phyloP scores from a whole-genome alignment of 2,329 filamentous ascomycete genomes.

The Cladophialophora yegresii region DNA sequence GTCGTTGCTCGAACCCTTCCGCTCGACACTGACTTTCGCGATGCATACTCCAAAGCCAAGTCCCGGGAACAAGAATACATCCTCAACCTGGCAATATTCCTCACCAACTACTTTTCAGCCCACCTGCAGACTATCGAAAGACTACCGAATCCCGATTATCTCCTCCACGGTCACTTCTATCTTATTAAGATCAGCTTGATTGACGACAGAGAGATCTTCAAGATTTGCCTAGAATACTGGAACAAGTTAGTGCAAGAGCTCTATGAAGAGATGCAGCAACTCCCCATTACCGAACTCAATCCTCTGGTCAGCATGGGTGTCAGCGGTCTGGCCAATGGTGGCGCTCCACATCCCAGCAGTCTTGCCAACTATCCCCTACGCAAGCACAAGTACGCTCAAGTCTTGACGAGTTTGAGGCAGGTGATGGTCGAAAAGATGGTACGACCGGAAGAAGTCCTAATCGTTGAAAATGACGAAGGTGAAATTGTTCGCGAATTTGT shows the following conservation, averaged over 20 bases:
- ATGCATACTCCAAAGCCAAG: constrained; percentile 88
- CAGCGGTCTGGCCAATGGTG: constrained; percentile 70
- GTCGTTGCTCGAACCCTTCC: constrained; percentile 94
- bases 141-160: constrained; percentile 89
- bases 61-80: constrained; percentile 95
- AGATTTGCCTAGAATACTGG: constrained; percentile 99
- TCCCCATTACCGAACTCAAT: constrained; percentile 90
- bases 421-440: constrained; percentile 99
- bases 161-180: constrained; percentile 96
- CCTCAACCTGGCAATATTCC: constrained; percentile 90
- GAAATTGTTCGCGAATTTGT: constrained; percentile 99
- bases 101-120: constrained; percentile 95
- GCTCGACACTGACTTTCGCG: constrained; percentile 82
- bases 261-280: constrained; percentile 97
- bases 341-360: constrained; percentile 80
- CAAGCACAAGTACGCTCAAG: constrained; percentile 96
- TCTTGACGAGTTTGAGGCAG: constrained; percentile 87
- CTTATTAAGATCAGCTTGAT: constrained; percentile 98
- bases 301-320: constrained; percentile 79
- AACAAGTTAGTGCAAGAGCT: constrained; percentile 96
- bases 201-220: constrained; percentile 98
- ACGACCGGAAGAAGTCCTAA: constrained; percentile 91
- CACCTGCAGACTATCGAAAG: constrained; percentile 94
- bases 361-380: constrained; percentile 87
- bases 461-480: constrained; percentile 99